Percentiles rank a stretch among this genome's conserved stretches.
Conservation (phyloP, 2,329 filamentous ascomycete species). For the Fulvia fulva region DNA sequence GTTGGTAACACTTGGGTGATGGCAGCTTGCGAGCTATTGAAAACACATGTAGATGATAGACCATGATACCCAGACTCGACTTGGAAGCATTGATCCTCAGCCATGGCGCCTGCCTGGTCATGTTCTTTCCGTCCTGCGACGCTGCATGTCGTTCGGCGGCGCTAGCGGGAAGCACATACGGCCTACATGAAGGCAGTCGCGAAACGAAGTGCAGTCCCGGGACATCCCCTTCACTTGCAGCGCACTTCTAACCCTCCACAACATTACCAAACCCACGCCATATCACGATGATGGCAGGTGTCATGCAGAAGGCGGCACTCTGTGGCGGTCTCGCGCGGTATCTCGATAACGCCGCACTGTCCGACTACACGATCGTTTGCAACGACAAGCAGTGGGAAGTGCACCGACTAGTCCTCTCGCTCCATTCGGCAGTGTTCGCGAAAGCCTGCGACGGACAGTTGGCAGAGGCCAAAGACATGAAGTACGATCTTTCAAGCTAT, state of each 20-base stretch:
- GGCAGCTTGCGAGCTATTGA: neutral
- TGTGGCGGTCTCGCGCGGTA: neutral
- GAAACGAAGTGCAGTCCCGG: too few species aligned
- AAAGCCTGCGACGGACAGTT: too few species aligned
- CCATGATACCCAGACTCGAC: slow-evolving; percentile 10
- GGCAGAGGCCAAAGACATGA: too few species aligned
- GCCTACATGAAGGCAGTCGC: neutral
- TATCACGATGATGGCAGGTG: neutral
- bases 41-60: slow-evolving; percentile 16
- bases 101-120: neutral
- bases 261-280: neutral
- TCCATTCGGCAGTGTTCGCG: too few species aligned
- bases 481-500: too few species aligned
- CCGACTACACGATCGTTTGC: neutral
- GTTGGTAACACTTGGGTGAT: slow-evolving; percentile 32
- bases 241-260: neutral
- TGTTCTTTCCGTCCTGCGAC: neutral
- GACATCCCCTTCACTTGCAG: too few species aligned
- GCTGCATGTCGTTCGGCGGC: neutral
- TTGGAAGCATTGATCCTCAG: neutral
- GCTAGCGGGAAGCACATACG: neutral
- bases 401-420: neutral
- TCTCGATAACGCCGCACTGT: neutral
- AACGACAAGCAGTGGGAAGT: neutral
- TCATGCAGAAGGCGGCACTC: too few species aligned